Conservation (phyloP, 306 rosid genomes). For the Citrullus colocynthis region DNA sequence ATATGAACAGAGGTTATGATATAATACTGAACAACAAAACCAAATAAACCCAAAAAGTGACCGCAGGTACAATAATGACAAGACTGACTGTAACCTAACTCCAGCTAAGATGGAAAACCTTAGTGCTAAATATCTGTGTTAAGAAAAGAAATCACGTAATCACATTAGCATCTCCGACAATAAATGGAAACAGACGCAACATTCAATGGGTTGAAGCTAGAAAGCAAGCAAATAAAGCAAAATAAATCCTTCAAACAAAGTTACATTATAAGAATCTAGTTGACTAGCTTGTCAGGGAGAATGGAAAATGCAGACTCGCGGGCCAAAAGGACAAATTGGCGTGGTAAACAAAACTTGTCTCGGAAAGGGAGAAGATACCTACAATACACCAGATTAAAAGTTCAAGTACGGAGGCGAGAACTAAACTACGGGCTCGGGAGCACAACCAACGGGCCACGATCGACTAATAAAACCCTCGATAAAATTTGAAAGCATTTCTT, state of each 20-base stretch:
- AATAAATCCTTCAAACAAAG: constrained; percentile 5
- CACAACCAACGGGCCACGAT: neutral
- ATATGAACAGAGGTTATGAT: neutral
- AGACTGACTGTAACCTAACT: neutral
- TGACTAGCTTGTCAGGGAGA: constrained; percentile 39
- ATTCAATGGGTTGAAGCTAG: neutral
- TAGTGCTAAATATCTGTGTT: neutral
- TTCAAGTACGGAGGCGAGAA: neutral
- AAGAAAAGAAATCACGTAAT: neutral
- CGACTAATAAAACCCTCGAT: neutral
- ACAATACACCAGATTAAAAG: neutral
- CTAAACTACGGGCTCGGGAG: neutral
- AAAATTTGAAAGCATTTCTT: neutral
- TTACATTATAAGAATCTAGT: constrained; percentile 35
- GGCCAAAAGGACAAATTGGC: constrained; percentile 22
- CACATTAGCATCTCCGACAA: neutral
- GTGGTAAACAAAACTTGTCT: constrained; percentile 12
- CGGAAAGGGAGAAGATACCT: neutral
- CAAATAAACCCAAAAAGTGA: neutral
- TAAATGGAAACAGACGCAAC: neutral
- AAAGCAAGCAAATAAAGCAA: constrained; percentile 6
- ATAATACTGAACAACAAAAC: neutral
- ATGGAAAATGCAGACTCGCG: constrained; percentile 5
- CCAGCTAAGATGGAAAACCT: neutral
- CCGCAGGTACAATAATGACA: neutral